Evolutionary conservation across 805 yeast genomes (phyloP).

Genomic region (Lipomyces mesembrius): DNA sequence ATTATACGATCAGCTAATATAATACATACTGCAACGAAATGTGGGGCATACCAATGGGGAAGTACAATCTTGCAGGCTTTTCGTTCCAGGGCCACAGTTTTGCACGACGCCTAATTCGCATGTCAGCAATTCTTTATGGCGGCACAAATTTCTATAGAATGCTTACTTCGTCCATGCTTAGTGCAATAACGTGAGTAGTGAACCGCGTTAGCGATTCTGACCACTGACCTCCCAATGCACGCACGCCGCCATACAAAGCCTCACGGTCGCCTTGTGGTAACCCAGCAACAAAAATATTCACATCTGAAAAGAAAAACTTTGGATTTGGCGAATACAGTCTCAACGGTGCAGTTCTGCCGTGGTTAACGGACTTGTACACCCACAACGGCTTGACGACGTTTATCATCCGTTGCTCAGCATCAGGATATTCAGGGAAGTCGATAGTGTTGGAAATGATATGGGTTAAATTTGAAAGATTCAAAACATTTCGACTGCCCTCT

Average conservation of each 20-base stretch:
- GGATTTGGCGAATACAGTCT: constrained; percentile 76
- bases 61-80: constrained; percentile 55
- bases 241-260: constrained; percentile 67
- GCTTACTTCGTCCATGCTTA: constrained; percentile 59
- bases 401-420: constrained; percentile 58
- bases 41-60: constrained; percentile 56
- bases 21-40: not conserved
- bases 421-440: constrained; percentile 57
- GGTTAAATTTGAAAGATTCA: constrained; percentile 29
- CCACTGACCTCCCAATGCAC: constrained; percentile 78
- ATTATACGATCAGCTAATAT: not conserved
- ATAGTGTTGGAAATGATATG: constrained; percentile 55
- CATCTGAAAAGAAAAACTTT: constrained; percentile 62
- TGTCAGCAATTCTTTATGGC: not conserved
- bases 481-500: not conserved
- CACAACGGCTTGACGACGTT: constrained; percentile 70
- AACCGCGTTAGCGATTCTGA: constrained; percentile 64
- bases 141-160: not conserved
- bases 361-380: constrained; percentile 56
- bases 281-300: constrained; percentile 64
- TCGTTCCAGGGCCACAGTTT: constrained; percentile 2
- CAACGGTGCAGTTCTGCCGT: constrained; percentile 53
- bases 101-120: not conserved
- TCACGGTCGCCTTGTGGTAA: constrained; percentile 64
- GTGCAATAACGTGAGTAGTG: constrained; percentile 79